These are phyloP conservation scores for Kwoniella sp. DNA, from an alignment of 768 basidiomycete species.

Conservation along the genomic window DNA sequence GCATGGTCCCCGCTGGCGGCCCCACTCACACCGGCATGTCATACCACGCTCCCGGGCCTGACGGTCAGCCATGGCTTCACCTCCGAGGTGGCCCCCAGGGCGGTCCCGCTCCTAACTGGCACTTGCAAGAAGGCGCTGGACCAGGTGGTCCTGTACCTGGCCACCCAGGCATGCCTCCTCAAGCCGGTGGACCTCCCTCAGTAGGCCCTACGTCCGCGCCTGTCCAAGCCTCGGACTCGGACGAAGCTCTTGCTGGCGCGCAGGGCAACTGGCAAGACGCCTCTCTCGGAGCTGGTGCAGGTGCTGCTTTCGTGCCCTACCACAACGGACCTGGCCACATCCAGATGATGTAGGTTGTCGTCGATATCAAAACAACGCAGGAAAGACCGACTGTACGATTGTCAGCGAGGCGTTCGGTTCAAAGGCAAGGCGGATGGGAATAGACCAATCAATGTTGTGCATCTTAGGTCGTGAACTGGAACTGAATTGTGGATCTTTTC, in stretches of 20 bases:
- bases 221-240: background rate
- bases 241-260: slow-evolving; percentile 16
- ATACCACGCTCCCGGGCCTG: slow-evolving; percentile 50
- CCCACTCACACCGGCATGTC: slow-evolving; percentile 45
- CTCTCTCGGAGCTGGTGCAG: background rate
- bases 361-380: too few species aligned
- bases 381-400: background rate
- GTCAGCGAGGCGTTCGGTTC: background rate
- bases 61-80: slow-evolving; percentile 49
- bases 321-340: slow-evolving; percentile 26
- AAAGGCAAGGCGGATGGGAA: background rate
- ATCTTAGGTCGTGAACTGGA: background rate
- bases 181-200: background rate
- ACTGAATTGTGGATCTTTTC: too few species aligned
- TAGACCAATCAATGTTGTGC: background rate
- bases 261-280: slow-evolving; percentile 15
- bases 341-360: slow-evolving; percentile 15
- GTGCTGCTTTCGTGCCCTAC: slow-evolving; percentile 22
- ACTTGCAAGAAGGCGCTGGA: slow-evolving; percentile 9
- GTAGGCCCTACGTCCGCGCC: background rate
- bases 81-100: slow-evolving; percentile 41
- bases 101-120: slow-evolving; percentile 33
- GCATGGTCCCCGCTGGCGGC: slow-evolving; percentile 20
- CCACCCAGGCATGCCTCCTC: slow-evolving; percentile 16
- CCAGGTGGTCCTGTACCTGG: background rate